Conservation (phyloP, 2,329 filamentous ascomycete genomes). For the Parafenestella ontariensis region DNA sequence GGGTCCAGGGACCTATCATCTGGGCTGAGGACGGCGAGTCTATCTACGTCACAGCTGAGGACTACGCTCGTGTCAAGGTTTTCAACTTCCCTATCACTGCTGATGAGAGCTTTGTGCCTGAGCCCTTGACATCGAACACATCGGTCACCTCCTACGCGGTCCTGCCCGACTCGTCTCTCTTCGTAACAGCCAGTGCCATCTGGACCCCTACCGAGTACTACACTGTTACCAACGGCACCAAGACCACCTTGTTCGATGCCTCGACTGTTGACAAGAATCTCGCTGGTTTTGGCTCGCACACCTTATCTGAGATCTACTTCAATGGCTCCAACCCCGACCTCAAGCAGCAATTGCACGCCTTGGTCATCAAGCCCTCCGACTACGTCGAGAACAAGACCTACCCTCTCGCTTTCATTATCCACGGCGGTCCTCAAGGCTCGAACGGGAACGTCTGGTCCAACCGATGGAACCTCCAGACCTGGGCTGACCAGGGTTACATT, state of each 20-base stretch:
- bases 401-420: constrained; percentile 78
- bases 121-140: constrained; percentile 54
- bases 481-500: constrained; percentile 86
- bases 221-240: constrained; percentile 41
- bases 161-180: constrained; percentile 65
- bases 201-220: constrained; percentile 46
- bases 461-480: constrained; percentile 84
- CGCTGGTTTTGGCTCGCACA: constrained; percentile 68
- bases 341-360: constrained; percentile 69
- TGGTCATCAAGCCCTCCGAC: constrained; percentile 67
- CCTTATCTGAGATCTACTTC: constrained; percentile 76
- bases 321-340: constrained; percentile 63
- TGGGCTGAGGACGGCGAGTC: constrained; percentile 44
- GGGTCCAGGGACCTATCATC: constrained; percentile 33
- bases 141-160: constrained; percentile 56
- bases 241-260: constrained; percentile 62
- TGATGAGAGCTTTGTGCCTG: constrained; percentile 54
- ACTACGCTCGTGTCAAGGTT: constrained; percentile 52
- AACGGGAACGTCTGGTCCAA: constrained; percentile 80
- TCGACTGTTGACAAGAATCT: constrained; percentile 68
- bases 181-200: constrained; percentile 39
- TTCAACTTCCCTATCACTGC: constrained; percentile 68
- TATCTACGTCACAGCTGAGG: constrained; percentile 43
- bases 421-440: constrained; percentile 81
- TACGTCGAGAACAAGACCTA: constrained; percentile 77